These are phyloP conservation scores for Carex pumila DNA, from an alignment of 176 grass and related monocot species.

Conservation along the genomic window DNA sequence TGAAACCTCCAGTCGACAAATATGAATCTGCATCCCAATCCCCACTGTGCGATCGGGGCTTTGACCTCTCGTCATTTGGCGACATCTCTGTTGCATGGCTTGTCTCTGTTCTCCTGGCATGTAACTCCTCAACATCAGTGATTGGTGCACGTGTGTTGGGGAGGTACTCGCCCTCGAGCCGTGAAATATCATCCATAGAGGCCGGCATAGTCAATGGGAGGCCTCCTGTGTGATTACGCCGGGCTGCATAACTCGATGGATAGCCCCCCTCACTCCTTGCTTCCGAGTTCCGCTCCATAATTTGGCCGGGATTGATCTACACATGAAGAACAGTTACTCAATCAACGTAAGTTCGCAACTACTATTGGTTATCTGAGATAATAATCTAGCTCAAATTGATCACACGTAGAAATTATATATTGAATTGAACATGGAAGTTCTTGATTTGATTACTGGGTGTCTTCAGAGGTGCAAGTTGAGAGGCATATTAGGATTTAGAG, in stretches of 20 bases:
- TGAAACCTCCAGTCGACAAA: background rate
- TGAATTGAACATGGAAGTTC: too few relatives aligned
- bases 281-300: constrained; percentile 7
- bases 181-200: background rate
- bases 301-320: background rate
- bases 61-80: background rate
- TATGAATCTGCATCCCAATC: constrained; percentile 17
- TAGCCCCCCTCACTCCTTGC: constrained; percentile 4
- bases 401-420: too few relatives aligned
- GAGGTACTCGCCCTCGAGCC: background rate
- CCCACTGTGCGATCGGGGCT: background rate
- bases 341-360: too few relatives aligned
- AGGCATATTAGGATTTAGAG: background rate
- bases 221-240: background rate
- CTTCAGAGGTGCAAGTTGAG: background rate
- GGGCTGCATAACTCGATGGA: background rate
- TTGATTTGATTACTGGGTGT: background rate
- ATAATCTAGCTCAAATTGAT: too few relatives aligned
- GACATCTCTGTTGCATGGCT: background rate
- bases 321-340: background rate
- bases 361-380: too few relatives aligned
- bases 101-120: background rate
- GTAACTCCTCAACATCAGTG: background rate
- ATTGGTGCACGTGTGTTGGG: background rate
- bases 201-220: background rate